A percentile compares a stretch with the other conserved stretches of the same genome.
Evolutionary conservation across 305 asterid species (phyloP).

Genomic region (Fraxinus nigra): DNA sequence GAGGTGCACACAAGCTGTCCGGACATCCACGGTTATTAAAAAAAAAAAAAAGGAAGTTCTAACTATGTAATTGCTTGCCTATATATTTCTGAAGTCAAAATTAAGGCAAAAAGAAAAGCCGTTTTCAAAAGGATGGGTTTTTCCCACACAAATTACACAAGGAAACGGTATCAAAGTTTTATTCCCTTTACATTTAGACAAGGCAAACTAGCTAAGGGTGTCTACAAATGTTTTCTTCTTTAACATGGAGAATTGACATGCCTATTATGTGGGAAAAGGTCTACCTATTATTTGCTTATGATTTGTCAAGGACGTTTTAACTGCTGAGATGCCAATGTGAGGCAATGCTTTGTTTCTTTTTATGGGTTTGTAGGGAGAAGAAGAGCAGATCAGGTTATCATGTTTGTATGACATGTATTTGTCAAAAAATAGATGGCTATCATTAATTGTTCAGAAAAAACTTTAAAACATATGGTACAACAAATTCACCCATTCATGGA

Average conservation of each 20-base stretch:
- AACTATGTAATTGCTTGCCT: conserved; percentile 1
- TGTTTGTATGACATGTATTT: neutral
- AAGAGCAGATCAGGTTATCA: neutral
- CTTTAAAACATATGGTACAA: neutral
- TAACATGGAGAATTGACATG: neutral
- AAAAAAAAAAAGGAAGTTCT: too few species aligned
- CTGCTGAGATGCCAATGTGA: neutral
- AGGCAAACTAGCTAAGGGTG: neutral
- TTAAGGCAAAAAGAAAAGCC: neutral
- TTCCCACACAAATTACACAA: conserved; percentile 4
- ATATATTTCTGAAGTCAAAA: conserved; percentile 11
- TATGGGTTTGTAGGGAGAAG: neutral
- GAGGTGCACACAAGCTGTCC: too few species aligned
- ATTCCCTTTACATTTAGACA: conserved; percentile 6
- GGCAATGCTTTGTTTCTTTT: neutral
- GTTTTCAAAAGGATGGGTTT: neutral
- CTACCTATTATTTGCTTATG: neutral
- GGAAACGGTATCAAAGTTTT: neutral
- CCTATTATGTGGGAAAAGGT: neutral
- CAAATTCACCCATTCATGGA: neutral
- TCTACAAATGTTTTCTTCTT: neutral
- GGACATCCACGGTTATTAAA: too few species aligned
- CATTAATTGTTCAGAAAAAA: neutral
- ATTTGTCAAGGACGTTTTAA: neutral
- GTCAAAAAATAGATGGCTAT: neutral